phyloP scores from a whole-genome alignment of 2,329 filamentous ascomycete species.

The Xylariaceae sp. region DNA sequence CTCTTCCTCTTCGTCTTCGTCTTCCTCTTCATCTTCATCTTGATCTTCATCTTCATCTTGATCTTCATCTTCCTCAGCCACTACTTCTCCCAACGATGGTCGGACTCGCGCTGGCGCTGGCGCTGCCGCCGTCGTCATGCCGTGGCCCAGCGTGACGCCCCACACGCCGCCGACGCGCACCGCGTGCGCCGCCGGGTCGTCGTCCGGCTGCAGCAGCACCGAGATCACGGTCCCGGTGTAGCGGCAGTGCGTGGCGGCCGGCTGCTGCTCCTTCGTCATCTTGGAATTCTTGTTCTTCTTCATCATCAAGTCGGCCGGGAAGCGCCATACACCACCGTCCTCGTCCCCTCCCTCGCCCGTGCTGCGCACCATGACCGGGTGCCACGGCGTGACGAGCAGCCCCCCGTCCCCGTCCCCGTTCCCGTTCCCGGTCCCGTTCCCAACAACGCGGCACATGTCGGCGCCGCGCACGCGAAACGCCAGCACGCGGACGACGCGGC shows the following conservation, averaged over 20 bases:
- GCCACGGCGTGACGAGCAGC: constrained; percentile 52
- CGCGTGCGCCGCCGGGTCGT: constrained; percentile 39
- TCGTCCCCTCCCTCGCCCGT: too few relatives aligned
- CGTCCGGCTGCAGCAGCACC: constrained; percentile 42
- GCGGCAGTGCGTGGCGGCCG: constrained; percentile 16
- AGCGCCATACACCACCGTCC: constrained; percentile 35
- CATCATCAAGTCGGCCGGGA: constrained; percentile 28
- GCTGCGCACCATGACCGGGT: constrained; percentile 49
- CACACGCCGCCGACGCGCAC: constrained; percentile 38
- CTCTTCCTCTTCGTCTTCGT: constrained; percentile 29
- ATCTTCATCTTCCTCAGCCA: too few relatives aligned
- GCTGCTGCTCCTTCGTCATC: too few relatives aligned
- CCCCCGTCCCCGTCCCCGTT: too few relatives aligned
- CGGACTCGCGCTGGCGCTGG: constrained; percentile 45
- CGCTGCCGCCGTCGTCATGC: constrained; percentile 30
- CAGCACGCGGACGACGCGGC: constrained; percentile 43
- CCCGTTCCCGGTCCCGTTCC: too few relatives aligned
- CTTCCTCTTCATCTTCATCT: constrained; percentile 30
- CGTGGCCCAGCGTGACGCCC: constrained; percentile 54
- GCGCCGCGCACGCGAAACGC: constrained; percentile 35
- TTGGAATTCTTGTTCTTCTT: too few relatives aligned
- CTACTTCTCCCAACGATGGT: constrained; percentile 48
- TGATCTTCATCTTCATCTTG: too few relatives aligned
- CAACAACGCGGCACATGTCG: constrained; percentile 39
- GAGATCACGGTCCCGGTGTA: constrained; percentile 51